Evolutionary conservation across 2,329 filamentous ascomycete species (phyloP).

Genomic region (Samsoniella hepiali): DNA sequence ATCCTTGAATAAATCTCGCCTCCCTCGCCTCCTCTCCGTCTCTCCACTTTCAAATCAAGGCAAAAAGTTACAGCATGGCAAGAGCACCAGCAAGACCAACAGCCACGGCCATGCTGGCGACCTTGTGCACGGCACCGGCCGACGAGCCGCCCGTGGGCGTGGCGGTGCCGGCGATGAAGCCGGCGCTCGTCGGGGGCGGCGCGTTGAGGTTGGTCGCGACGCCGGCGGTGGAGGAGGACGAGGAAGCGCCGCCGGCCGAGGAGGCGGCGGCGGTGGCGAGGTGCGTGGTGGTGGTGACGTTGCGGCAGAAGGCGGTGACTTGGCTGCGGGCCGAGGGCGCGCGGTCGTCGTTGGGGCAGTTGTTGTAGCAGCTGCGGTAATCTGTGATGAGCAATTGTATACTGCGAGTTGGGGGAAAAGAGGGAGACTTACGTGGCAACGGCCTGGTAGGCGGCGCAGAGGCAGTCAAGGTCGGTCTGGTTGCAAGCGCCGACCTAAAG

Average conservation of each 20-base stretch:
- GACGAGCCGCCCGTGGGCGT: slow-evolving; percentile 21
- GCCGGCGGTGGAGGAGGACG: slow-evolving; percentile 25
- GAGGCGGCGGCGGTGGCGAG: slow-evolving; percentile 25
- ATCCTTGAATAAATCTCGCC: not conserved
- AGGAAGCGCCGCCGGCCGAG: slow-evolving; percentile 20
- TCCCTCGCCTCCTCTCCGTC: not conserved
- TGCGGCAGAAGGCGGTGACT: slow-evolving; percentile 45
- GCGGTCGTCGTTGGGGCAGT: slow-evolving; percentile 50
- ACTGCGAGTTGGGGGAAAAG: slow-evolving; percentile 1
- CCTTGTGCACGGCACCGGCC: slow-evolving; percentile 32
- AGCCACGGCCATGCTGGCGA: slow-evolving; percentile 31
- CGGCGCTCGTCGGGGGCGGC: slow-evolving; percentile 26
- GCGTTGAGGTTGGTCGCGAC: slow-evolving; percentile 23
- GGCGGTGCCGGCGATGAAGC: slow-evolving; percentile 13
- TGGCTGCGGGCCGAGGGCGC: slow-evolving; percentile 34
- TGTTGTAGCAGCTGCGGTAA: slow-evolving; percentile 49
- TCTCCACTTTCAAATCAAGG: too few relatives aligned
- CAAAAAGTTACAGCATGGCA: slow-evolving; percentile 33
- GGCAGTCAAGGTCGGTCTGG: slow-evolving; percentile 44
- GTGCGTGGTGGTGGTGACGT: slow-evolving; percentile 37
- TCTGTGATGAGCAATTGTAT: slow-evolving; percentile 5
- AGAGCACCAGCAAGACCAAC: slow-evolving; percentile 38
- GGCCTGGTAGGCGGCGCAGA: slow-evolving; percentile 43
- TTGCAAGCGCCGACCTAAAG: slow-evolving; percentile 36
- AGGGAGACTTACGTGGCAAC: slow-evolving; percentile 43